Evolutionary conservation across 192 early-diverging fungal genomes (phyloP), one percentile per base, ranked within the genome.

Genomic region (Coemansia sp.): DNA sequence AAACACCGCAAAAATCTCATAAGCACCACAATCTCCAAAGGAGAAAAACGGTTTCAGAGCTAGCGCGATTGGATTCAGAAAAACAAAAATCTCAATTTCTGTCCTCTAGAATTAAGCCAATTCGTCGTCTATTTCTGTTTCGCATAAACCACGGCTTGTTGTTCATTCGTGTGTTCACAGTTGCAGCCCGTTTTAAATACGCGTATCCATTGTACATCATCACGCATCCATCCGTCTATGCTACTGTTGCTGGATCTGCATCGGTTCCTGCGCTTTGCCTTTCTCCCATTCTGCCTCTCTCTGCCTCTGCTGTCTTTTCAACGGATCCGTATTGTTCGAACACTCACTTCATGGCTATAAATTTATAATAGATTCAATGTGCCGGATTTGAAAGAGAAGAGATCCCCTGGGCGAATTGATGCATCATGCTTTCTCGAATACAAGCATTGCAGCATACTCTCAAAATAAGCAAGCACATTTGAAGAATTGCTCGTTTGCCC

Each of bases 331-430:
- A 18, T 51, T 32, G 4, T 4, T 28, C 28, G 51, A 58, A 65
- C 55, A 71, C 69, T 71, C 63, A 71, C 69, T 71, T 71, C 69
- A 71, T 71, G 34, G 30, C 42, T 61, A 69, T 32, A 64, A 59
- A 52, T 48, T 59, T 48, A 48, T 64, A 69, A 45, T 45, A 45
- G 49, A 66, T 54, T 57, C 32, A 36, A 61, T 69, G 50, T 62
- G 54, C 60, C 51, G 52, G 48, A 61, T 61, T 56, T 57, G 54
- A 57, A 66, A 58, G 40, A 57, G 50, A 57, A 48, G 55, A 57
- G 25, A 31, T 33, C 56, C 56, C 56, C 14, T 31, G 5, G 1
- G 30, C 16, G 16, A 29, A 2, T 12, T 10, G 10, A 28, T 56
- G 28, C 11, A 56, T 12, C 28, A 2, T 28, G 17, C 54, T 56